Base-by-base conservation (phyloP, 2,329 filamentous ascomycete species). In the Colletotrichum phormii region DNA sequence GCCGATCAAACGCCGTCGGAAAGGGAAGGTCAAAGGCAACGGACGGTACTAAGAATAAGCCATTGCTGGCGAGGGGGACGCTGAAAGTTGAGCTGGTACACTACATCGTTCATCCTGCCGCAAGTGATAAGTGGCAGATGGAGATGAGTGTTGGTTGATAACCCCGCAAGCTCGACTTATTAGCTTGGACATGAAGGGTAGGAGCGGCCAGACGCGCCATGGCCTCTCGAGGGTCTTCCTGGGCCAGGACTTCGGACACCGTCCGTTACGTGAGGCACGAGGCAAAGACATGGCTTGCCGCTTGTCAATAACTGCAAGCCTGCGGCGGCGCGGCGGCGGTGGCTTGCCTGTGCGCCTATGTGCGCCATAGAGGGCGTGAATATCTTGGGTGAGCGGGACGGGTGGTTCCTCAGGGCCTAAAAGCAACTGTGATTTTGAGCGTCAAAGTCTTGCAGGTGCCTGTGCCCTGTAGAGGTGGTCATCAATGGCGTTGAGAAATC, bases 11-110 rank as follows among this genome's bases (percentile, higher is more conserved):
- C 71, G 35, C 62, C 12, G 54, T 67, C 67, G 57, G 35, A 72
- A 63, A 22, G 53, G 67, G 13, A 67, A 73, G 67, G 57, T 59
- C 62, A 53, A 60, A 59, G 57, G 26, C 49, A 42, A 22, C 33
- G 9, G 51, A 22, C 33, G 15, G 62, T 73, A 24, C 71, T 73
- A 73, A 73, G 61, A 73, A 73, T 73, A 72, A 73, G 71, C 62
- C 67, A 72, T 22, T 49, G 51, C 35, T 67, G 57, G 51, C 68
- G 67, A 70, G 71, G 70, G 65, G 33, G 13, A 69, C 65, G 70
- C 65, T 64, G 70, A 64, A 69, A 26, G 35, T 26, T 5, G 13
- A 33, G 37, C 24, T 63, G 58, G 49, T 42, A 64, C 60, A 60
- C 31, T 42, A 55, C 66, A 64, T 64, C 65, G 65, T 72, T 72